Evolutionary conservation across 2,329 filamentous ascomycete genomes (phyloP), one percentile per base, ranked within the genome.

Genomic region (Trichoderma sp.): DNA sequence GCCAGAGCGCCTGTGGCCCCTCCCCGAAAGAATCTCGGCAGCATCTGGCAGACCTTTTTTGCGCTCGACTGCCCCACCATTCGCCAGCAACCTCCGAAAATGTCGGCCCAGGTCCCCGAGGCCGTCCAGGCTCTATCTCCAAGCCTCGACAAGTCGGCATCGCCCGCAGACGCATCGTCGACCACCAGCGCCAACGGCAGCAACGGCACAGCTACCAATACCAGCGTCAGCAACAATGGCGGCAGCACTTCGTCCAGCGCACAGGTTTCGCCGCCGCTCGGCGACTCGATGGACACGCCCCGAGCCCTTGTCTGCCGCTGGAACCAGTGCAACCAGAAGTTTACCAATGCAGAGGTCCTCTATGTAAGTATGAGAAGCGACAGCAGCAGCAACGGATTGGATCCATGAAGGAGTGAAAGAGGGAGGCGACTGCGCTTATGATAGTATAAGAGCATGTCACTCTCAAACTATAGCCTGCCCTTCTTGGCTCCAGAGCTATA

Each of bases 251-350:
- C 59, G 27, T 57, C 66, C 37, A 37, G 8, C 16, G 31, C 59
- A 5, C 59, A 62, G 58, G 43, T 43, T 11, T 56, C 63, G 33
- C 56, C 68, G 35, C 11, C 63, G 37, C 57, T 62, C 35, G 33
- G 37, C 47, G 63, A 35, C 37, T 24, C 64, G 59, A 10, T 68
- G n/a, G 56, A 65, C 24, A 21, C 37, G n/a, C 66, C 59, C 19
- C 52, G 57, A 24, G 33, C 33, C 27, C 83, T 90, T 40, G 83
- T 84, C 67, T 90, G 88, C 78, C 86, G 86, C 73, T 90, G 88
- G 88, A 84, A 84, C 70, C 80, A 82, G 65, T 90, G 88, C 75
- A 83, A 82, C 74, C 85, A 88, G 74, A 87, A 86, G 73, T 90
- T 89, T 74, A 80, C 79, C 56, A 83, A 81, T 10, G 84, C 88